Percentiles rank a stretch among this genome's conserved stretches.
Conservation (phyloP, 805 yeast species). For the Grigorovia transvaalensis region DNA sequence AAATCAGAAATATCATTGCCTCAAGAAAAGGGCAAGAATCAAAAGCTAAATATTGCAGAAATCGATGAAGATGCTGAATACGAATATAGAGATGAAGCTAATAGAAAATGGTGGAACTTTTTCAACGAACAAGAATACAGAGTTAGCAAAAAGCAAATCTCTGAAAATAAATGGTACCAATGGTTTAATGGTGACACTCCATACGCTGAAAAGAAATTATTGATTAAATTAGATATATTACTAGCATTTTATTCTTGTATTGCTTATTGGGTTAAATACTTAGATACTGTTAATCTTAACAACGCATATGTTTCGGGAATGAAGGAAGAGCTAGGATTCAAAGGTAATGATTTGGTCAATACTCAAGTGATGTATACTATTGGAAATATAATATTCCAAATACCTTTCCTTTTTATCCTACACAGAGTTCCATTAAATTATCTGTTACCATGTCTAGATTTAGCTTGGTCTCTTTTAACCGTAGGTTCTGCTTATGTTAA, state of each 20-base stretch:
- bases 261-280: conserved; percentile 58
- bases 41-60: not conserved
- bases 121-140: conserved; percentile 46
- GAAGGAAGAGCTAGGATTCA: conserved; percentile 46
- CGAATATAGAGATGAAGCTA: conserved; percentile 32
- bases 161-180: conserved; percentile 26
- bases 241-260: conserved; percentile 46
- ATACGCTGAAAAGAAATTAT: conserved; percentile 34
- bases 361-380: conserved; percentile 50
- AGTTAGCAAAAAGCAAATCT: conserved; percentile 25
- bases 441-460: conserved; percentile 42
- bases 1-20: not conserved
- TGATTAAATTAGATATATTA: conserved; percentile 45
- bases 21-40: not conserved
- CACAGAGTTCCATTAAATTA: conserved; percentile 44
- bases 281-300: conserved; percentile 50
- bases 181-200: conserved; percentile 30
- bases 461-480: conserved; percentile 62
- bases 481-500: conserved; percentile 42
- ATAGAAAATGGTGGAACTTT: conserved; percentile 36
- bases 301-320: conserved; percentile 62
- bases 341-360: conserved; percentile 53
- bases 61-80: conserved; percentile 26
- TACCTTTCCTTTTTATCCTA: conserved; percentile 55
- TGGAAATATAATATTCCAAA: conserved; percentile 52